A percentile compares a stretch with the other conserved stretches of the same genome.
Evolutionary conservation across 2,329 filamentous ascomycete genomes (phyloP).

Genomic region (Beauveria pseudobassiana): DNA sequence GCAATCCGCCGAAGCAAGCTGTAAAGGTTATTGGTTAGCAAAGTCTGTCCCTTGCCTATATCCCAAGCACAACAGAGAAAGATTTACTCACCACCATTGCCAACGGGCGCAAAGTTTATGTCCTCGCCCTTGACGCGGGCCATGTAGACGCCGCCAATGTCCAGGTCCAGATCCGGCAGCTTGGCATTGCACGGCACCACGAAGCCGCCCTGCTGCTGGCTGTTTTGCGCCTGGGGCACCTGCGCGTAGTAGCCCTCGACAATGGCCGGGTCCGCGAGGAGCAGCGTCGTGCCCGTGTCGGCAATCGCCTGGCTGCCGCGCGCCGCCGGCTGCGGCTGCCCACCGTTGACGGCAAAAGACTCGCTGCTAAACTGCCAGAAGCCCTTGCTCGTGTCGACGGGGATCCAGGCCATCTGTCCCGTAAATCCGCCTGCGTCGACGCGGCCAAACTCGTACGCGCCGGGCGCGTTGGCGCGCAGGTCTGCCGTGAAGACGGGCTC

Average conservation of each 20-base stretch:
- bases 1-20: slow-evolving; percentile 62
- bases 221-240: slow-evolving; percentile 35
- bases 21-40: not conserved
- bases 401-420: slow-evolving; percentile 52
- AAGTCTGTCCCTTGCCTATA: not conserved
- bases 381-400: slow-evolving; percentile 52
- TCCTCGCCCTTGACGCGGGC: slow-evolving; percentile 47
- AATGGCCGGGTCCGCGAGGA: slow-evolving; percentile 49
- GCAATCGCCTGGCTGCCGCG: slow-evolving; percentile 37
- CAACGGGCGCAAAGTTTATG: slow-evolving; percentile 45
- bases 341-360: slow-evolving; percentile 46
- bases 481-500: slow-evolving; percentile 63
- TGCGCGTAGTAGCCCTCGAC: slow-evolving; percentile 41
- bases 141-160: slow-evolving; percentile 49
- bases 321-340: slow-evolving; percentile 26
- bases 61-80: not conserved
- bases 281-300: slow-evolving; percentile 56
- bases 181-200: slow-evolving; percentile 37
- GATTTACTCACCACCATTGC: slow-evolving; percentile 40
- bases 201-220: slow-evolving; percentile 35
- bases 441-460: slow-evolving; percentile 63
- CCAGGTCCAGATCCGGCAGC: slow-evolving; percentile 44
- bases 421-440: slow-evolving; percentile 56
- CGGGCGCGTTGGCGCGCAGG: slow-evolving; percentile 49
- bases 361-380: slow-evolving; percentile 54